Evolutionary conservation across 768 basidiomycete genomes (phyloP), one percentile per base, ranked within the genome.

Genomic region (Trametes villosa): DNA sequence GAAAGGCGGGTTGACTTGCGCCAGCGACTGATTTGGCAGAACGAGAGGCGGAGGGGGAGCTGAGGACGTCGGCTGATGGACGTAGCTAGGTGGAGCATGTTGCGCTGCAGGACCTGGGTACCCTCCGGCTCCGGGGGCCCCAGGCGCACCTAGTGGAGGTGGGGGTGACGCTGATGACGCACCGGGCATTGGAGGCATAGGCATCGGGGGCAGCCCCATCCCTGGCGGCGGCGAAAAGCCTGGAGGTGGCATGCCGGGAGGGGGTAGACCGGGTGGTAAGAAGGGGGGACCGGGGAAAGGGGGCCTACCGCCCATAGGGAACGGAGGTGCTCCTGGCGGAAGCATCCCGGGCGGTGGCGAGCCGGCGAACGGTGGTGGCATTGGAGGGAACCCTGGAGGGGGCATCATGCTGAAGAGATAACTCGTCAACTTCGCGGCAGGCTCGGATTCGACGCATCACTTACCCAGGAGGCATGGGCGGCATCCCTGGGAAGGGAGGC

Each of bases 1-100:
- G 68, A 91, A 85, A 2, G 84, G 79, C 13, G 88, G 83, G 67
- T 90, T 88, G 15, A 81, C 85, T 76, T 92, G 89, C 20, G 79
- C 76, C 38, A 85, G 72, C 5, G 79, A 74, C 9, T 83, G 79
- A 67, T 86, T 81, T 1, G 89, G 90, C 38, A 91, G 74, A 20
- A 66, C 74, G 27, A 81, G 72, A 1, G 69, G 33, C 51, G 70
- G 49, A 53, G 74, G 62, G 41, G 73, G 63, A 31, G 69, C 49
- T 5, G 68, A 60, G 22, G 70, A 60, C 33, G 52, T 20, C 65
- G 15, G 66, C 53, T 49, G 72, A 17, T 71, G 69, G 15, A 59
- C 62, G 22, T 65, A 60, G 26, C 69, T 68, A 13, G 71, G 67
- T 12, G 70, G 69, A 18, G 68, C 57, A 22, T 70, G 66, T 13